Conservation (phyloP, 306 rosid species). For the Inga oerstediana region DNA sequence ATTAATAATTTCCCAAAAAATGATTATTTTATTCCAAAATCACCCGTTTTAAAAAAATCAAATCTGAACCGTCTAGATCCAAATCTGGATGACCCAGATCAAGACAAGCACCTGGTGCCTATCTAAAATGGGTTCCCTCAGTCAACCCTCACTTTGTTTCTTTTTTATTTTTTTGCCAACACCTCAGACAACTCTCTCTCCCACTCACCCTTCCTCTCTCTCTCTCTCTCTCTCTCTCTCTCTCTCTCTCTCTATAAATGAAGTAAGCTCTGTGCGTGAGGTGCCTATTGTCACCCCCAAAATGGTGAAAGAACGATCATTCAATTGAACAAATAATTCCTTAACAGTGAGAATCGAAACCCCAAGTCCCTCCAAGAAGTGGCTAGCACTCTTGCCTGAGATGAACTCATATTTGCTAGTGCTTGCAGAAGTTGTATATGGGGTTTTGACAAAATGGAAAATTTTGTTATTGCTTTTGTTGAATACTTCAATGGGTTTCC, state of each 20-base stretch:
- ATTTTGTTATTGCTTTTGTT: constrained; percentile 29
- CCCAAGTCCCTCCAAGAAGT: constrained; percentile 54
- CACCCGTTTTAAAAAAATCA: too few species aligned
- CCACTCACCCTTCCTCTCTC: too few species aligned
- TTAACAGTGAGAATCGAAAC: constrained; percentile 47
- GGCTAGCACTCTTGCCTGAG: constrained; percentile 46
- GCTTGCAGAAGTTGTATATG: constrained; percentile 27
- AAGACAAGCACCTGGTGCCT: too few species aligned
- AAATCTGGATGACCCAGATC: too few species aligned
- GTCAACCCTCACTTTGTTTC: too few species aligned
- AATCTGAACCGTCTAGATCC: too few species aligned
- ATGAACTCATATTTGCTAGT: constrained; percentile 52
- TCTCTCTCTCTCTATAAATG: not conserved
- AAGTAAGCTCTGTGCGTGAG: constrained; percentile 38
- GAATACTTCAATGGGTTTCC: constrained; percentile 48
- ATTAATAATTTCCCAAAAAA: too few species aligned
- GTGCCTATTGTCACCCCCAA: constrained; percentile 55
- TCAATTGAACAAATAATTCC: constrained; percentile 39
- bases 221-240: not conserved
- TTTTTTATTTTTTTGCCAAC: too few species aligned
- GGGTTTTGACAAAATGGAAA: constrained; percentile 30
- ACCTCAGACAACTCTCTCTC: not conserved
- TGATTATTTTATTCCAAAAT: too few species aligned
- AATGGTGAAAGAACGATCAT: constrained; percentile 46
- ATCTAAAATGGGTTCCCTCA: too few species aligned